Percentiles rank a stretch among this genome's conserved stretches.
These are phyloP conservation scores for Neurospora sp. DNA, from an alignment of 495 filamentous ascomycete genomes.

Conservation along the genomic window DNA sequence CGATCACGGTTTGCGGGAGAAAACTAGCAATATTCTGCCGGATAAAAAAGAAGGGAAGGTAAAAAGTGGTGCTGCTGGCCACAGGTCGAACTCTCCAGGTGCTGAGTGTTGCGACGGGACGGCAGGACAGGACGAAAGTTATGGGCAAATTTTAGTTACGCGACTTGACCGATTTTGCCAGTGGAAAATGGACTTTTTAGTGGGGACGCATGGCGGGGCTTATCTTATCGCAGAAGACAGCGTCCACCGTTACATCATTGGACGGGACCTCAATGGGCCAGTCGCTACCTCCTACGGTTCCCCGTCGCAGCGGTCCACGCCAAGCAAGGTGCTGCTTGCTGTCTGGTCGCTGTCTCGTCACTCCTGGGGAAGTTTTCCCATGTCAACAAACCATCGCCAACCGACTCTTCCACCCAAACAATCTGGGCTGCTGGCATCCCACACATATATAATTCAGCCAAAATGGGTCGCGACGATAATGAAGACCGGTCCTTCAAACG, in stretches of 20 bases:
- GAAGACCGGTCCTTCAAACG: slow-evolving; percentile 49
- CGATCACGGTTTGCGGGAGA: background rate
- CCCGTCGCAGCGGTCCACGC: background rate
- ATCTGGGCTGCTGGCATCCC: background rate
- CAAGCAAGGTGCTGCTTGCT: no score
- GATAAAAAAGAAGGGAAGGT: slow-evolving; percentile 2
- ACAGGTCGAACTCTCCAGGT: background rate
- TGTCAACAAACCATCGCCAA: background rate
- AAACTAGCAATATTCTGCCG: background rate
- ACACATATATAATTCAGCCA: background rate
- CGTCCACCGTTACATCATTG: background rate
- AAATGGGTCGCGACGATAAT: slow-evolving; percentile 27
- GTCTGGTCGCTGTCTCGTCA: background rate
- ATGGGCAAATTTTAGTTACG: slow-evolving; percentile 1
- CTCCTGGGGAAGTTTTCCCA: background rate
- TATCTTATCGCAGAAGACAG: slow-evolving; percentile 22
- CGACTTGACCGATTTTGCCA: background rate
- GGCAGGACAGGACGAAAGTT: slow-evolving; percentile 2
- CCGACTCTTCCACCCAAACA: background rate
- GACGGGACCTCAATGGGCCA: background rate
- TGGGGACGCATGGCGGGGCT: slow-evolving; percentile 21
- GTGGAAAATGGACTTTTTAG: slow-evolving; percentile 24
- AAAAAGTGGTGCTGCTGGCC: background rate
- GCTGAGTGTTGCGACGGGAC: background rate
- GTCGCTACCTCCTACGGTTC: background rate